Evolutionary conservation across 2,329 filamentous ascomycete genomes (phyloP), one percentile per base, ranked within the genome.

Genomic region (Ophioceras dolichostomum): DNA sequence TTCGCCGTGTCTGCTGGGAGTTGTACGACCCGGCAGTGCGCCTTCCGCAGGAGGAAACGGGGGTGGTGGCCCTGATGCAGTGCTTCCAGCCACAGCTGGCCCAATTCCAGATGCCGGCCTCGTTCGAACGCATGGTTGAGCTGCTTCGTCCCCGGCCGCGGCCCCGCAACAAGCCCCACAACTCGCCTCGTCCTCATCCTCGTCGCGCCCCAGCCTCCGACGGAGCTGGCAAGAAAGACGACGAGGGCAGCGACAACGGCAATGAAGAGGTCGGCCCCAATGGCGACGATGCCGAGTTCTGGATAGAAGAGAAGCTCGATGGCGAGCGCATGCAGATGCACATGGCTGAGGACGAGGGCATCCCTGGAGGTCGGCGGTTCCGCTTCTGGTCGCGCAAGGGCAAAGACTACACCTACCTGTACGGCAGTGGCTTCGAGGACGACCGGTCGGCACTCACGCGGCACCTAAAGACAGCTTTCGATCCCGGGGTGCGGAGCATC

Each of bases 231-330:
- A n/a, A n/a, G n/a, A n/a, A n/a, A n/a, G n/a, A n/a, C n/a, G n/a
- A n/a, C n/a, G n/a, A n/a, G n/a, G n/a, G n/a, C n/a, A n/a, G n/a
- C n/a, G n/a, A n/a, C n/a, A n/a, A n/a, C n/a, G n/a, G n/a, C n/a
- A n/a, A n/a, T n/a, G n/a, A n/a, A n/a, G n/a, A n/a, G n/a, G n/a
- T n/a, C n/a, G n/a, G n/a, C n/a, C n/a, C n/a, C n/a, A n/a, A n/a
- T n/a, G n/a, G n/a, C n/a, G 77, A 84, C 0, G 79, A 93, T 37
- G 65, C 70, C 0, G 76, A 82, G 8, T 98, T 93, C 52, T 96
- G 88, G 87, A 91, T 96, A 34, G 91, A 98, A 56, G 91, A 98
- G 60, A 98, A 98, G 58, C 66, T 98, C 8, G 91, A 98, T 47
- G 91, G 91, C 2, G 91, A 98, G 59, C 76, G 91, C 19, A 95